phyloP scores from a whole-genome alignment of 768 basidiomycete species.

The Tephrocybe sp. region DNA sequence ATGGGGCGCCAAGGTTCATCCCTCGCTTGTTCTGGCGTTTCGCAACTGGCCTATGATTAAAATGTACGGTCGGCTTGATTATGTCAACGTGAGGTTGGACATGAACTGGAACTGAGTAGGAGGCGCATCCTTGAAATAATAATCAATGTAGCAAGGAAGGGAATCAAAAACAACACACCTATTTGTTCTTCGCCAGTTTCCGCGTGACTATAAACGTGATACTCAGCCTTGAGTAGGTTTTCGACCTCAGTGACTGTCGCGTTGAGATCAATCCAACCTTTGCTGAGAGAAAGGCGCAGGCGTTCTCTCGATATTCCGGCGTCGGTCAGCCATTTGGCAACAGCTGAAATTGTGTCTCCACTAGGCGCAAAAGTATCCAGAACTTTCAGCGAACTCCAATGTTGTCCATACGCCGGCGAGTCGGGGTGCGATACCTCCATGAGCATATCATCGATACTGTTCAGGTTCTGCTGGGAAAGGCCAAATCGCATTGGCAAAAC shows the following conservation, averaged over 20 bases:
- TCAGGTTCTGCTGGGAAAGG: slow-evolving; percentile 43
- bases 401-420: slow-evolving; percentile 47
- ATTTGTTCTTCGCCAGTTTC: slow-evolving; percentile 34
- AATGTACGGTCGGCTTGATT: slow-evolving; percentile 41
- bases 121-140: slow-evolving; percentile 31
- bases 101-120: slow-evolving; percentile 37
- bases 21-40: slow-evolving; percentile 17
- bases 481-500: slow-evolving; percentile 48
- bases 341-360: slow-evolving; percentile 35
- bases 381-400: slow-evolving; percentile 43
- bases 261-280: slow-evolving; percentile 40
- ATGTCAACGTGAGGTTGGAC: slow-evolving; percentile 39
- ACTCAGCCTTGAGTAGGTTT: slow-evolving; percentile 39
- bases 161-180: slow-evolving; percentile 25
- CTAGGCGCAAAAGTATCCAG: slow-evolving; percentile 44
- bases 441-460: slow-evolving; percentile 42
- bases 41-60: slow-evolving; percentile 29
- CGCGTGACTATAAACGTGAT: slow-evolving; percentile 43
- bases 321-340: slow-evolving; percentile 40
- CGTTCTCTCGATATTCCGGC: slow-evolving; percentile 37
- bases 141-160: neutral
- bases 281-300: slow-evolving; percentile 34
- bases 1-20: slow-evolving; percentile 9
- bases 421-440: slow-evolving; percentile 48
- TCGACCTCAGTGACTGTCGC: slow-evolving; percentile 41